These are phyloP conservation scores for Pascua guehoae DNA, from an alignment of 1,284 basidiomycete species.

Conservation along the genomic window DNA sequence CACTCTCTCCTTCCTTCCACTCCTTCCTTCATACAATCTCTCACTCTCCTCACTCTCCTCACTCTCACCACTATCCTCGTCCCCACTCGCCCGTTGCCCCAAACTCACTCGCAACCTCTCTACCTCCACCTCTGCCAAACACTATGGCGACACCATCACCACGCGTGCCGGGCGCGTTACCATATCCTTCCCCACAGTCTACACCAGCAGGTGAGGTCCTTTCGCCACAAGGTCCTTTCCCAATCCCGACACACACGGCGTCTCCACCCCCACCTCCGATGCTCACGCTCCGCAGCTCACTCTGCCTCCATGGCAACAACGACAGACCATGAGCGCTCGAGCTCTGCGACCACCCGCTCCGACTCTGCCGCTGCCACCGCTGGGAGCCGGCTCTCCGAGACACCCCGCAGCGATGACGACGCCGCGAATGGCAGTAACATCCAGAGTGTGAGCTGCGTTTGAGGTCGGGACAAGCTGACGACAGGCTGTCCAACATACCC, in stretches of 20 bases:
- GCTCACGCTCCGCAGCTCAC: neutral
- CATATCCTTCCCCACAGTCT: neutral
- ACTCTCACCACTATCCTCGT: neutral
- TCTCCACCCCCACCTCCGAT: neutral
- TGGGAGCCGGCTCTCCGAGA: no score
- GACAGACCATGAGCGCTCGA: neutral
- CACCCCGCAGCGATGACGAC: no score
- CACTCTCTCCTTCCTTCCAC: no score
- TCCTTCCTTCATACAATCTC: neutral
- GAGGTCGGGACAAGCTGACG: no score
- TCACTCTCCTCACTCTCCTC: neutral
- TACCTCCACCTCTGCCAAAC: neutral
- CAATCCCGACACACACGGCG: neutral
- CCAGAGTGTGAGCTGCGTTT: no score
- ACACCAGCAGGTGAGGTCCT: neutral
- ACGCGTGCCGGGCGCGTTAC: neutral
- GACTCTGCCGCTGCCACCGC: neutral
- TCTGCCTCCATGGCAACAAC: neutral
- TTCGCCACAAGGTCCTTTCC: neutral
- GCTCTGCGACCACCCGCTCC: neutral
- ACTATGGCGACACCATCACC: neutral
- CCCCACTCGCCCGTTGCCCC: neutral
- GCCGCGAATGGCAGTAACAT: no score
- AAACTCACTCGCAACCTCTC: neutral
- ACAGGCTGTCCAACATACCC: no score